Evolutionary conservation across 2,329 filamentous ascomycete species (phyloP), one percentile per base, ranked within the genome.

Genomic region (Aspergillus sp.): DNA sequence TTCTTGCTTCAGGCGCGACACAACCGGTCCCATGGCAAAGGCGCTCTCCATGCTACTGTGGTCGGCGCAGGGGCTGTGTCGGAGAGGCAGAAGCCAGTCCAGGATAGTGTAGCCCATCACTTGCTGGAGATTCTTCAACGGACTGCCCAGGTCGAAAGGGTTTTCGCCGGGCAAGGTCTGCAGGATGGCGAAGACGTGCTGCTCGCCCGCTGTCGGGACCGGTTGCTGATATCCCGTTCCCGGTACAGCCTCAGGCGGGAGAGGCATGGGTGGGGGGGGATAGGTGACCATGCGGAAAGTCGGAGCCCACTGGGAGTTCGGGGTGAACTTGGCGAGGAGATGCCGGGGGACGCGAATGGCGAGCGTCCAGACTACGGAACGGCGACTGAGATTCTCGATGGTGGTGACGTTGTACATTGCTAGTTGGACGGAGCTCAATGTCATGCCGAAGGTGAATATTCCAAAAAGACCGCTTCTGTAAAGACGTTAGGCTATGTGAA

Each of bases 81-180:
- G 83, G 31, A 96, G 69, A 0, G 93, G 93, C 1, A 96, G 72
- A 11, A 96, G 65, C 92, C 92, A 97, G 54, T 96, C 88, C 13
- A 87, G 55, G 2, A 85, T 58, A 17, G 74, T 82, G 44, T 81
- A 73, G 0, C 93, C 93, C 86, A 99, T 91, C 20, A 97, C 83
- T 13, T 87, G 81, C 58, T 84, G 83, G 74, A 91, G 87, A 65
- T 97, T 97, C 23, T 78, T 73, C 56, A 81, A 78, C 7, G 74
- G 73, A 25, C 69, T 75, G 2, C 88, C 89, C 1, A 94, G 75
- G 62, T 96, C 84, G 86, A 91, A 99, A 0, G 91, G 90, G 60
- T 96, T 96, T 61, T 94, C 87, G 9, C 89, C 87, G 0, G 83
- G 80, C 3, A 84, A 77, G 0, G 88, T 89, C 55, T 83, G 81